phyloP scores from a whole-genome alignment of 2,329 filamentous ascomycete species.

The Colletotrichum camelliae region DNA sequence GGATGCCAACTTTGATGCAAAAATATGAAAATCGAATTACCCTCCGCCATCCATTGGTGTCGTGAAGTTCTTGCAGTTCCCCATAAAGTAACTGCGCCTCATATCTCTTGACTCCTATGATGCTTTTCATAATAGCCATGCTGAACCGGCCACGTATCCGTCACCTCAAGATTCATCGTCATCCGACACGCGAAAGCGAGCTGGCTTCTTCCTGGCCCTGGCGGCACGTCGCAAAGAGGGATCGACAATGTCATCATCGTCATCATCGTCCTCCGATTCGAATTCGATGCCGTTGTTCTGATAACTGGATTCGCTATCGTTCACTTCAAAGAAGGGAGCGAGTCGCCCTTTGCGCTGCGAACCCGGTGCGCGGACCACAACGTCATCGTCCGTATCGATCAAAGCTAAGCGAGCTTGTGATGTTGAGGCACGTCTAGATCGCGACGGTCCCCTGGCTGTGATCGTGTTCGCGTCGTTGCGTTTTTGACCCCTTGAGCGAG shows the following conservation, averaged over 20 bases:
- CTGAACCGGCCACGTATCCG: neutral
- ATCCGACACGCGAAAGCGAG: slow-evolving; percentile 9
- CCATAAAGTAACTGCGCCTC: neutral
- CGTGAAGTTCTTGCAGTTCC: neutral
- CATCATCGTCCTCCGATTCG: slow-evolving; percentile 12
- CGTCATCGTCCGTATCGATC: neutral
- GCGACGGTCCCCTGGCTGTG: neutral
- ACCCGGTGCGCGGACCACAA: neutral
- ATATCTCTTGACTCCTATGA: neutral
- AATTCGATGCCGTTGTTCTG: neutral
- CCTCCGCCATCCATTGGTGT: neutral
- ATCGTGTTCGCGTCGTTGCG: neutral
- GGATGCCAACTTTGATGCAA: neutral
- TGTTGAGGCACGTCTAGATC: neutral
- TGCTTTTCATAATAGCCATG: neutral
- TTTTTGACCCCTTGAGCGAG: neutral
- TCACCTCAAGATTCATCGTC: slow-evolving; percentile 2
- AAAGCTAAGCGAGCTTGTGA: neutral
- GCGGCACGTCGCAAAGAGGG: neutral
- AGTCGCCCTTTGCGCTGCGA: neutral
- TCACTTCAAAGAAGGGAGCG: neutral
- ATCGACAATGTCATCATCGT: neutral
- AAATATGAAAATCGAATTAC: neutral
- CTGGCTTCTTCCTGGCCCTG: slow-evolving; percentile 11
- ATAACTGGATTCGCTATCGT: slow-evolving; percentile 16